phyloP scores from a whole-genome alignment of 1,139 yeast genomes.

The Diutina rugosa region DNA sequence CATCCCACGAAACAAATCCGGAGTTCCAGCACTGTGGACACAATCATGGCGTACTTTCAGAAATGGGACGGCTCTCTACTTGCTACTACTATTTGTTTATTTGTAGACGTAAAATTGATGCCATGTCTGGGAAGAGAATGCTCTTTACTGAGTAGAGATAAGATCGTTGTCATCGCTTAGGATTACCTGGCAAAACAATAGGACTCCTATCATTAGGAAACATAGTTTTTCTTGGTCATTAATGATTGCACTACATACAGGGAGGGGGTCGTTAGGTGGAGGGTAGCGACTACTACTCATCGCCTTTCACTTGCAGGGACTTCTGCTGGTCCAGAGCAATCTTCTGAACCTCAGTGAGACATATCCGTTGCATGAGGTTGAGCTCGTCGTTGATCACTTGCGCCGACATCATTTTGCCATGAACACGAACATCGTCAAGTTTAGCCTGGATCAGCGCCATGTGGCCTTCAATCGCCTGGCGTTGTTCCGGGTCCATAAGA shows the following conservation, averaged over 20 bases:
- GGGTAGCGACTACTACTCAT: neutral
- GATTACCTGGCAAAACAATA: no score
- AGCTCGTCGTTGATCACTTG: conserved; percentile 27
- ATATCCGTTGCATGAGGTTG: conserved; percentile 35
- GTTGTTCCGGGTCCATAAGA: conserved; percentile 25
- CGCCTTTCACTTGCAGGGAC: neutral
- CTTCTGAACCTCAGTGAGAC: conserved; percentile 38
- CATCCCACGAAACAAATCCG: no score
- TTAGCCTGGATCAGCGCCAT: conserved; percentile 26
- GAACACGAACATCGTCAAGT: conserved; percentile 32
- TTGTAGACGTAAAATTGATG: no score
- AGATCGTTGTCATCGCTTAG: no score
- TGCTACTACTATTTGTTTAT: no score
- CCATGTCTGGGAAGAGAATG: no score
- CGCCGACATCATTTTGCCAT: conserved; percentile 21
- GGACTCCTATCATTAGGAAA: no score
- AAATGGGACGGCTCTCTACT: no score
- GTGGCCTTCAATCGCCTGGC: conserved; percentile 13
- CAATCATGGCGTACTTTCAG: no score
- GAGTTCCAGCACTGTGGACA: no score
- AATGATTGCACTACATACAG: neutral
- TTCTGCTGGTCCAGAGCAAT: conserved; percentile 34
- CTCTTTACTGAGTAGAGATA: no score
- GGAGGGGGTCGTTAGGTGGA: neutral
- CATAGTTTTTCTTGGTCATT: no score